phyloP scores from a whole-genome alignment of 2,329 filamentous ascomycete genomes.

The Beauveria asiatica region DNA sequence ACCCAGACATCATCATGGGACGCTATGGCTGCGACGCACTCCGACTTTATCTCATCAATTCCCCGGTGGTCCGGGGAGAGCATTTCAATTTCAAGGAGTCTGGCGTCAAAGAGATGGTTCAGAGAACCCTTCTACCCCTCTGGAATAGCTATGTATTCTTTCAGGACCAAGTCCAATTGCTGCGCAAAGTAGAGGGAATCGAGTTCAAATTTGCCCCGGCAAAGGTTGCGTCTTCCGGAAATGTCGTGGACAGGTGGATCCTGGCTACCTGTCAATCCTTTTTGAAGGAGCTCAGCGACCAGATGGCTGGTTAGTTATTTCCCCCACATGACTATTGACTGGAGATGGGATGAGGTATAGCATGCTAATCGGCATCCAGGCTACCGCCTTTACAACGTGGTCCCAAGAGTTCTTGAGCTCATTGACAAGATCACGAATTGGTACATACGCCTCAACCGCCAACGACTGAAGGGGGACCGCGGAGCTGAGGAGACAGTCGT shows the following conservation, averaged over 20 bases:
- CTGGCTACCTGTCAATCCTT: conserved; percentile 85
- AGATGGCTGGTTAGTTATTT: too few species aligned
- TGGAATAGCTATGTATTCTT: conserved; percentile 99
- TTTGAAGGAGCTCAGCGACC: conserved; percentile 40
- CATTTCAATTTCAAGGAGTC: conserved; percentile 84
- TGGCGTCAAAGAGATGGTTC: conserved; percentile 90
- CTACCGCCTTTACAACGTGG: too few species aligned
- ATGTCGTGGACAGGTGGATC: conserved; percentile 96
- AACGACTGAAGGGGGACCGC: too few species aligned
- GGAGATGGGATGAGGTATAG: too few species aligned
- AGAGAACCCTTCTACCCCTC: conserved; percentile 79
- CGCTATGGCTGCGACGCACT: conserved; percentile 89
- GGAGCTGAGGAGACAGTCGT: too few species aligned
- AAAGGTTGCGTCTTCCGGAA: conserved; percentile 62
- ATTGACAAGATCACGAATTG: too few species aligned
- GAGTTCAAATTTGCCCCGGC: conserved; percentile 74
- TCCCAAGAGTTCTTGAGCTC: too few species aligned
- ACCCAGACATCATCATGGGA: conserved; percentile 72
- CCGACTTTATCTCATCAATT: conserved; percentile 93
- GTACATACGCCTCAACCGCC: too few species aligned
- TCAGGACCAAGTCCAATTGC: conserved; percentile 72
- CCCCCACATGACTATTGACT: too few species aligned
- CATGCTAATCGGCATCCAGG: too few species aligned
- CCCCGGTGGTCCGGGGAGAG: conserved; percentile 85
- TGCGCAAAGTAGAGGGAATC: conserved; percentile 75